Conservation (phyloP, 2,329 filamentous ascomycete species). For the Fusarium longipes region DNA sequence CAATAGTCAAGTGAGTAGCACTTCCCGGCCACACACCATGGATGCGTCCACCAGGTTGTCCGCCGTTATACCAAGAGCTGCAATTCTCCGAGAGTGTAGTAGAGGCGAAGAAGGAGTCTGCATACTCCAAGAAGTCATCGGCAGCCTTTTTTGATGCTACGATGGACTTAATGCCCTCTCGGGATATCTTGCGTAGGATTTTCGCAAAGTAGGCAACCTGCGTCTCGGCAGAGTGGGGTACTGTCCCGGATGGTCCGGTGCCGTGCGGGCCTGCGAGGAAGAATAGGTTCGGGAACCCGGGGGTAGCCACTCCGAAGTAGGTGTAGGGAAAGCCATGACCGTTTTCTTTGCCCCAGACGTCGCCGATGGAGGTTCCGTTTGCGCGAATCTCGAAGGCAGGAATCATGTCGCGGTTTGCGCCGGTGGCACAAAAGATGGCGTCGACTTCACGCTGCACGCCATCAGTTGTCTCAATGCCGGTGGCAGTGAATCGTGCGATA, state of each 20-base stretch:
- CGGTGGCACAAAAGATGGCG: neutral
- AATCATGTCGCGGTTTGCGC: neutral
- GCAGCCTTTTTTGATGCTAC: neutral
- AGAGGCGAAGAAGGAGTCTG: neutral
- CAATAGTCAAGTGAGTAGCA: neutral
- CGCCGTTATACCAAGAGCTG: slow-evolving; percentile 1
- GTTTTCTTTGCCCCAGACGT: neutral
- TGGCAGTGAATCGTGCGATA: neutral
- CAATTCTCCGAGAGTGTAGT: neutral
- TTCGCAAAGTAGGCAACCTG: neutral
- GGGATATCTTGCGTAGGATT: neutral
- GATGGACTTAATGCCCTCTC: neutral
- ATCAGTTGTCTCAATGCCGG: neutral
- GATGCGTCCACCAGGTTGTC: neutral
- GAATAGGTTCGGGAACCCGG: neutral
- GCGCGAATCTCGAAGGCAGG: neutral
- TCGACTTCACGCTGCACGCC: neutral
- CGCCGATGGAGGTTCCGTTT: neutral
- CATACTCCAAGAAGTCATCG: neutral
- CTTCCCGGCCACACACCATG: slow-evolving; percentile 1
- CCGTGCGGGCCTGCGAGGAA: neutral
- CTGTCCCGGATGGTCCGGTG: neutral
- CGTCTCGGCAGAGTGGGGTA: neutral
- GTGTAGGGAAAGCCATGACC: neutral
- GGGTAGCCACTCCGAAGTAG: neutral